Conservation (phyloP, 1,139 yeast species). For the Pichia terricola region DNA sequence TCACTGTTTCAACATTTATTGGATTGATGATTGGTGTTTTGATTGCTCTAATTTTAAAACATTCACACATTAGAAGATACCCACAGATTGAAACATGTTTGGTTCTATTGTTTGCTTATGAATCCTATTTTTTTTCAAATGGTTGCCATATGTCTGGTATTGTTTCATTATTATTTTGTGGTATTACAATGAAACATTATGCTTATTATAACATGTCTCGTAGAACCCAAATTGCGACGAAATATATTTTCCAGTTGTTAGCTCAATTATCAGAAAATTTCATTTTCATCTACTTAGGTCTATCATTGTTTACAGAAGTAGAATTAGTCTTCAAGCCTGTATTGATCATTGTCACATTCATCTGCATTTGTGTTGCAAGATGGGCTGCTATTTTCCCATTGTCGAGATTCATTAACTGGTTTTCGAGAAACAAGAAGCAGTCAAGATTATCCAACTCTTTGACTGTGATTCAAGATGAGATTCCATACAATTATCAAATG, state of each 20-base stretch:
- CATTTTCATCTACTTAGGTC: slow-evolving; percentile 89
- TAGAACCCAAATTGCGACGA: slow-evolving; percentile 92
- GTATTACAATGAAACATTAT: slow-evolving; percentile 91
- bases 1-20: slow-evolving; percentile 84
- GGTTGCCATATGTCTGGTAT: slow-evolving; percentile 99
- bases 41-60: slow-evolving; percentile 84
- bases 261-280: slow-evolving; percentile 96
- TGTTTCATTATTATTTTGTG: slow-evolving; percentile 89
- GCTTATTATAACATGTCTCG: slow-evolving; percentile 97
- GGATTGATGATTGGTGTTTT: slow-evolving; percentile 83
- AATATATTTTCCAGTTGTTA: slow-evolving; percentile 83
- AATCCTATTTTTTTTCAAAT: slow-evolving; percentile 92
- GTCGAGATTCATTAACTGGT: slow-evolving; percentile 74
- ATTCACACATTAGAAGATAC: slow-evolving; percentile 83
- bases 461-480: slow-evolving; percentile 65
- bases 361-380: slow-evolving; percentile 88
- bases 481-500: slow-evolving; percentile 92
- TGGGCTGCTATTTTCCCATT: slow-evolving; percentile 98
- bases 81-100: slow-evolving; percentile 96
- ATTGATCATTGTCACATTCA: slow-evolving; percentile 78
- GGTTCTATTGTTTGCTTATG: slow-evolving; percentile 84
- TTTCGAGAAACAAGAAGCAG: slow-evolving; percentile 46
- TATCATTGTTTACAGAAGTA: slow-evolving; percentile 91
- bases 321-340: slow-evolving; percentile 91
- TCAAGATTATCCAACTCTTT: slow-evolving; percentile 31